Percentiles rank a stretch among this genome's conserved stretches.
Conservation (phyloP, 73 alveolate genomes). For the Paramecium tetraurelia region DNA sequence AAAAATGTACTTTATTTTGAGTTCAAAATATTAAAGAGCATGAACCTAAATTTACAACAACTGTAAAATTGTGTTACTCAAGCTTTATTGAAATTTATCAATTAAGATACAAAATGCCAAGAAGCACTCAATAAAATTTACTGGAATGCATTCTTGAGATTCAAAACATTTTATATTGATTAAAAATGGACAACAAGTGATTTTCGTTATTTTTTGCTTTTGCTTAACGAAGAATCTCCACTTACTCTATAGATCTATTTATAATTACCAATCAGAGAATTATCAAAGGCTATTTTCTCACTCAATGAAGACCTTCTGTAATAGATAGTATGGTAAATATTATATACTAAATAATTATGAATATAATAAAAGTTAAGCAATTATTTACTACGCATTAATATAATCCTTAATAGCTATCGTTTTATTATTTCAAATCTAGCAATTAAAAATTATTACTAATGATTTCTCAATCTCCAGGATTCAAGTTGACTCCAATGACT, state of each 20-base stretch:
- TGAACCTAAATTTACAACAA: neutral
- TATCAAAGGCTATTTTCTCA: neutral
- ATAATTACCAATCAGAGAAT: neutral
- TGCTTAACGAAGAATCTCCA: constrained; percentile 18
- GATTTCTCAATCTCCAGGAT: neutral
- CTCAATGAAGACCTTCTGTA: neutral
- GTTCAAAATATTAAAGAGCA: neutral
- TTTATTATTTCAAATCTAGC: neutral
- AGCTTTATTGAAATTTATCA: neutral
- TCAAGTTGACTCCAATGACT: neutral
- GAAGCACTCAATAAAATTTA: neutral
- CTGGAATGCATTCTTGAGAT: constrained; percentile 3
- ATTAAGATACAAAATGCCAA: neutral
- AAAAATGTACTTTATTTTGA: constrained; percentile 18
- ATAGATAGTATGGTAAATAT: neutral
- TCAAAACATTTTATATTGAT: neutral
- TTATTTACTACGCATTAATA: neutral
- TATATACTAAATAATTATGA: neutral
- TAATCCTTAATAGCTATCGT: neutral
- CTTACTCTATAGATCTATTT: neutral
- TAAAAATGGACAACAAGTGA: neutral
- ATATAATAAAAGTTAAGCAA: neutral
- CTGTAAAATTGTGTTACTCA: neutral
- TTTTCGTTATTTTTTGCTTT: neutral
- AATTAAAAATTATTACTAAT: neutral